These are phyloP conservation scores for Tulasnella sp. DNA, from an alignment of 768 basidiomycete species.

Conservation along the genomic window DNA sequence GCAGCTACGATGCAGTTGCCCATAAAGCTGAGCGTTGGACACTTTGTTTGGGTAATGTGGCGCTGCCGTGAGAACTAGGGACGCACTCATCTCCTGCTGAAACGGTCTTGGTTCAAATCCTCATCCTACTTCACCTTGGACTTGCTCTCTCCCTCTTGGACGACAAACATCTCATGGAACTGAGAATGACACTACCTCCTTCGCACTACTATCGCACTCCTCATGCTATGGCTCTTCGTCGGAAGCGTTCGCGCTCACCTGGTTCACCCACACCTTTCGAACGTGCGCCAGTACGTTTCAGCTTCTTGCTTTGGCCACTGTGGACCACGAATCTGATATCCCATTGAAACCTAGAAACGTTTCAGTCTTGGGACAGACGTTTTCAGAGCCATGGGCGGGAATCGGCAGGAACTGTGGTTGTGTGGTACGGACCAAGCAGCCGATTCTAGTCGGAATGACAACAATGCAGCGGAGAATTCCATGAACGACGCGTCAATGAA, in stretches of 20 bases:
- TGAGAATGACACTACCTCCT: not conserved
- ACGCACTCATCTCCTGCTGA: not conserved
- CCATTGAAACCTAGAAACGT: not conserved
- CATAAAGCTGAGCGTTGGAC: not conserved
- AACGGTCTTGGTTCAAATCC: not conserved
- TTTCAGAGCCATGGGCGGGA: not conserved
- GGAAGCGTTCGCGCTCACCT: conserved; percentile 12
- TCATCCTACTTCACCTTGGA: not conserved
- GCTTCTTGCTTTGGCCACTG: not conserved
- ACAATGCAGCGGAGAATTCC: not conserved
- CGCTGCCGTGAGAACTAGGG: not conserved
- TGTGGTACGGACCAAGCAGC: not conserved
- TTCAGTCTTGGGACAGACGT: not conserved
- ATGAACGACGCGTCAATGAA: not conserved
- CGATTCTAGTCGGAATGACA: not conserved
- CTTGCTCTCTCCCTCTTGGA: not conserved
- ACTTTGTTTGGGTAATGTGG: not conserved
- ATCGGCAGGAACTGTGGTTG: not conserved
- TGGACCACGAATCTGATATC: not conserved
- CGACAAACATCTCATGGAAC: not conserved
- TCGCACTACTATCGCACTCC: not conserved
- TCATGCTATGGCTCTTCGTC: not conserved
- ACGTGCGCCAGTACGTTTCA: not conserved
- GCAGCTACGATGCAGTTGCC: too few species aligned
- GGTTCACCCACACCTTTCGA: conserved; percentile 11